Percentiles rank a stretch among this genome's conserved stretches.
Evolutionary conservation across 208 protist species (phyloP).

Genomic region (Trypanosoma theileri): DNA sequence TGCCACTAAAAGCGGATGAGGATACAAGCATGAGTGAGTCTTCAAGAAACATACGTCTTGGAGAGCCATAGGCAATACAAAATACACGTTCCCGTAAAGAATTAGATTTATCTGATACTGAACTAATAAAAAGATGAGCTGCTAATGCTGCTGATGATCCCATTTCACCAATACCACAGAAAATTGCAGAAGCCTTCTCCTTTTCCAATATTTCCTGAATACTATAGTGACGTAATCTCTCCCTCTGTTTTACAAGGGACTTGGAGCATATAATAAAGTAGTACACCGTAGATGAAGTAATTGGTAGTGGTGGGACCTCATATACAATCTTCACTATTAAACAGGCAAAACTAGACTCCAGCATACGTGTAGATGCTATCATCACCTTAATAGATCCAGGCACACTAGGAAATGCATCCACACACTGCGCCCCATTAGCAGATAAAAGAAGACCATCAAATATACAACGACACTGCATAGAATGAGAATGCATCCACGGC

Average conservation of each 20-base stretch:
- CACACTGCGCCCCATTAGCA: conserved; percentile 24
- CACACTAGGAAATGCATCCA: conserved; percentile 25
- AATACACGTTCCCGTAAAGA: conserved; percentile 32
- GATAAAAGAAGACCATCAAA: conserved; percentile 62
- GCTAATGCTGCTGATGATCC: conserved; percentile 40
- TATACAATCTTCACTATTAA: conserved; percentile 28
- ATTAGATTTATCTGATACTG: conserved; percentile 19
- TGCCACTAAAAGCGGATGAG: conserved; percentile 40
- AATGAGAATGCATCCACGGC: conserved; percentile 33
- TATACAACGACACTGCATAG: conserved; percentile 35
- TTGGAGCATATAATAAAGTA: conserved; percentile 34
- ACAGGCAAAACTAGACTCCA: conserved; percentile 33
- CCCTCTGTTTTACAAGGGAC: conserved; percentile 24
- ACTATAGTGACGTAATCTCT: conserved; percentile 23
- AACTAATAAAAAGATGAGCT: conserved; percentile 39
- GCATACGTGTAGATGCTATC: conserved; percentile 23
- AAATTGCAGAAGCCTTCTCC: conserved; percentile 37
- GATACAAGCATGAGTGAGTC: conserved; percentile 36
- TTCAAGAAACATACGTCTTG: conserved; percentile 35
- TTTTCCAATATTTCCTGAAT: conserved; percentile 32
- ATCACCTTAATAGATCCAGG: conserved; percentile 6
- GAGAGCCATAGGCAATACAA: conserved; percentile 61
- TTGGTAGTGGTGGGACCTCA: conserved; percentile 23
- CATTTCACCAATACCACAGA: conserved; percentile 52
- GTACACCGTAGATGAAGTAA: conserved; percentile 25